phyloP scores from a whole-genome alignment of 139 green algal species.

The Penium margaritaceum region DNA sequence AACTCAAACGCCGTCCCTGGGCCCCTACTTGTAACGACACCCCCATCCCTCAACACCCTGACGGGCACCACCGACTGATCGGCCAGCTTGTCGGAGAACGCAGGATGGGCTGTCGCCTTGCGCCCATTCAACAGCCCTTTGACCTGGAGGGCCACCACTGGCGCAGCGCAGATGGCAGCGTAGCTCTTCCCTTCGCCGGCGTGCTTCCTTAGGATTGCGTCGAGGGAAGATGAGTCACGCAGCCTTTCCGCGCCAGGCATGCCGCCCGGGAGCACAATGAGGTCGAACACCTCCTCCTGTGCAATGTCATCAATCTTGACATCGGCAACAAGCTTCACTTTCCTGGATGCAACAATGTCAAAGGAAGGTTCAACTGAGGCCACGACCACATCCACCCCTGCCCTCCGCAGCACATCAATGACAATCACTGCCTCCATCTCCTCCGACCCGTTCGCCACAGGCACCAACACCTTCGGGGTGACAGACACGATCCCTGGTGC shows the following conservation, averaged over 20 bases:
- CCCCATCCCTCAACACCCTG: conserved; percentile 81
- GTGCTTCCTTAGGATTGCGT: conserved; percentile 51
- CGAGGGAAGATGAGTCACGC: conserved; percentile 51
- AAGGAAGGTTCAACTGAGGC: conserved; percentile 66
- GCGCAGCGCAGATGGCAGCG: conserved; percentile 89
- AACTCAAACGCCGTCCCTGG: conserved; percentile 93
- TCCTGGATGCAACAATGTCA: neutral
- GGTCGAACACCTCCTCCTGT: neutral
- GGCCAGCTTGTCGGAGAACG: conserved; percentile 55
- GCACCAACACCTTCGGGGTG: conserved; percentile 15
- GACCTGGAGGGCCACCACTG: conserved; percentile 76
- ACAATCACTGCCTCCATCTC: conserved; percentile 82
- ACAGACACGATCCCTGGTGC: neutral
- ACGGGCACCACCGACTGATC: conserved; percentile 41
- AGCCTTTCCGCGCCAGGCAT: conserved; percentile 88
- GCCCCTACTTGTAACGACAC: conserved; percentile 73
- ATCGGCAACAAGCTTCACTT: conserved; percentile 33
- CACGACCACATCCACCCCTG: conserved; percentile 58
- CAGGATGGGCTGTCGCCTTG: conserved; percentile 82
- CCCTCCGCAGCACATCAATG: conserved; percentile 80
- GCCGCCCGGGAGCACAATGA: conserved; percentile 55
- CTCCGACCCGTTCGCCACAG: conserved; percentile 62
- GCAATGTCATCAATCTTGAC: conserved; percentile 3
- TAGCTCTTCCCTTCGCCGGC: conserved; percentile 55
- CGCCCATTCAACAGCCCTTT: conserved; percentile 68